A percentile compares a stretch with the other conserved stretches of the same genome.
Conservation (phyloP, 768 basidiomycete species). For the Kwoniella sp. region DNA sequence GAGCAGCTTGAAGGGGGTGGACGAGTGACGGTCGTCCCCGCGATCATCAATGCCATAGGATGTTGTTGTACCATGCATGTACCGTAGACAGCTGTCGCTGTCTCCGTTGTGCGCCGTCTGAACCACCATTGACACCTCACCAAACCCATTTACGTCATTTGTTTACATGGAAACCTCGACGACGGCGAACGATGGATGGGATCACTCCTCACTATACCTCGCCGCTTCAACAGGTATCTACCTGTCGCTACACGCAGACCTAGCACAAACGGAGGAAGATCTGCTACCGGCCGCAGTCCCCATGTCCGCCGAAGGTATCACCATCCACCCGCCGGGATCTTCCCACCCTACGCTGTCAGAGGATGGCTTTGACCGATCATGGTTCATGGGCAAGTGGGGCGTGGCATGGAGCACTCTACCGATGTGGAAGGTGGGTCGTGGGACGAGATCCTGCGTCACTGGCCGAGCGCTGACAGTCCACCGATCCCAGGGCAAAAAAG, state of each 20-base stretch:
- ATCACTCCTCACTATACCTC: too few relatives aligned
- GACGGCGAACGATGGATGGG: too few relatives aligned
- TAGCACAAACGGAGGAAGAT: too few relatives aligned
- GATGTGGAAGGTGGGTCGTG: conserved; percentile 52
- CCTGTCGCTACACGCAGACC: too few relatives aligned
- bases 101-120: too few relatives aligned
- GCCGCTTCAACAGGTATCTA: too few relatives aligned
- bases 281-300: background rate
- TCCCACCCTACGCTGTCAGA: conserved; percentile 33
- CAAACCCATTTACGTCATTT: conserved; percentile 7
- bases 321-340: conserved; percentile 31
- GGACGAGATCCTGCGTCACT: background rate
- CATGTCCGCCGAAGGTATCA: conserved; percentile 7
- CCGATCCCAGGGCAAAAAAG: conserved; percentile 49
- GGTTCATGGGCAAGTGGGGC: conserved; percentile 50
- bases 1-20: conserved; percentile 14
- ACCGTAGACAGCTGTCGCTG: too few relatives aligned
- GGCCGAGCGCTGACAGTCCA: too few relatives aligned
- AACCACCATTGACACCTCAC: background rate
- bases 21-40: too few relatives aligned
- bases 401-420: conserved; percentile 53
- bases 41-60: conserved; percentile 1
- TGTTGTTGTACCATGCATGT: background rate
- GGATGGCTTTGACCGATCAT: conserved; percentile 29
- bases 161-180: background rate